A percentile compares a stretch with the other conserved stretches of the same genome.
Evolutionary conservation across 2,329 filamentous ascomycete genomes (phyloP).

Genomic region (Cladosporium velox): DNA sequence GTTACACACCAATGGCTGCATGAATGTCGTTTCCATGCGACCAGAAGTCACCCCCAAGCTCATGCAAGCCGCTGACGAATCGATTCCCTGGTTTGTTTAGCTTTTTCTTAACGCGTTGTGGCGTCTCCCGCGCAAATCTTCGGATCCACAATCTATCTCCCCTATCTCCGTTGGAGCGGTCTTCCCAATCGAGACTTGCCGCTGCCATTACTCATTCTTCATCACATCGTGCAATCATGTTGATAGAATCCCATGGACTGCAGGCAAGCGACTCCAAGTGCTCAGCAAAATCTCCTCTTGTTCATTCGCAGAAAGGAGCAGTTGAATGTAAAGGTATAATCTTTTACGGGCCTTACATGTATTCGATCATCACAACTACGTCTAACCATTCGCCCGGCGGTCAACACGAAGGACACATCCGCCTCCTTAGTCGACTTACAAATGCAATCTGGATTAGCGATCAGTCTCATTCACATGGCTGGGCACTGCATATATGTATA

Average conservation of each 20-base stretch:
- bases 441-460: constrained; percentile 1
- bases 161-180: neutral
- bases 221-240: neutral
- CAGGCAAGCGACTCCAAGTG: neutral
- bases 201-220: neutral
- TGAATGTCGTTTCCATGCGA: neutral
- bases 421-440: neutral
- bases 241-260: neutral
- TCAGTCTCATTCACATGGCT: neutral
- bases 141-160: neutral
- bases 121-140: neutral
- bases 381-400: neutral
- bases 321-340: neutral
- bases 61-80: constrained; percentile 10
- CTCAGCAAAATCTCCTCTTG: neutral
- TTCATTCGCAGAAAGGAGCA: no score
- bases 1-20: neutral
- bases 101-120: neutral
- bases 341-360: neutral
- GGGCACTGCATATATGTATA: neutral
- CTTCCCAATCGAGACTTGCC: constrained; percentile 7
- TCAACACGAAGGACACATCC: neutral
- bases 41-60: neutral
- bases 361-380: neutral
- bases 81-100: neutral